Percentiles rank a stretch among this genome's conserved stretches.
Evolutionary conservation across 441 rosid genomes (phyloP).

Genomic region (Gossypium davidsonii): DNA sequence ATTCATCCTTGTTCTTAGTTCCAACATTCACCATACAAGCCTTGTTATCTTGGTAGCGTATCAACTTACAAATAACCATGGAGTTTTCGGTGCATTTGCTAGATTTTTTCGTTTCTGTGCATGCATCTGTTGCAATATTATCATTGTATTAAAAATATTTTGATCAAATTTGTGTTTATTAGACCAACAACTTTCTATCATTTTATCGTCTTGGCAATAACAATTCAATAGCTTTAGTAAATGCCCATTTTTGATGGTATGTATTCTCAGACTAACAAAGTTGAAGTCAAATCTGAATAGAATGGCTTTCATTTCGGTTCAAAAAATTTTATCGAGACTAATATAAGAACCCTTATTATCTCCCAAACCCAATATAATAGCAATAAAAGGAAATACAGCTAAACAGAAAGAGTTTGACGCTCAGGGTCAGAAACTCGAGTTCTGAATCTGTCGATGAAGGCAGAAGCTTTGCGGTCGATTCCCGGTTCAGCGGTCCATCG

Average conservation of each 20-base stretch:
- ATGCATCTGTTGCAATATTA: background rate
- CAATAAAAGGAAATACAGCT: background rate
- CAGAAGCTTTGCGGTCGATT: conserved; percentile 60
- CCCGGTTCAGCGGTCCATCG: conserved; percentile 71
- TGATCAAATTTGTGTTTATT: no score
- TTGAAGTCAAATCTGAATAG: background rate
- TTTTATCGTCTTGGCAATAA: no score
- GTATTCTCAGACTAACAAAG: background rate
- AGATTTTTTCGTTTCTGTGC: background rate
- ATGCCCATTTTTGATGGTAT: background rate
- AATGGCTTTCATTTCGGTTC: background rate
- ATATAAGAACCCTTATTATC: background rate
- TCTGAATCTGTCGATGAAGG: conserved; percentile 56
- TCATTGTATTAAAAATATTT: no score
- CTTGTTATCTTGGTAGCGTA: background rate
- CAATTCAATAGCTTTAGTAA: no score
- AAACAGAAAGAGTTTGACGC: conserved; percentile 36
- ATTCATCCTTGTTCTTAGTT: no score
- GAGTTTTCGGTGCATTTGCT: background rate
- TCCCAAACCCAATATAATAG: background rate
- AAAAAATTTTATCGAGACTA: background rate
- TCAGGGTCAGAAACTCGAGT: conserved; percentile 45
- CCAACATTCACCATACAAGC: background rate
- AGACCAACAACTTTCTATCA: no score
- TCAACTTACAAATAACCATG: background rate